Percentiles rank a stretch among this genome's conserved stretches.
Evolutionary conservation across 1,139 yeast genomes (phyloP).

Genomic region (Scheffersomyces quercinus): DNA sequence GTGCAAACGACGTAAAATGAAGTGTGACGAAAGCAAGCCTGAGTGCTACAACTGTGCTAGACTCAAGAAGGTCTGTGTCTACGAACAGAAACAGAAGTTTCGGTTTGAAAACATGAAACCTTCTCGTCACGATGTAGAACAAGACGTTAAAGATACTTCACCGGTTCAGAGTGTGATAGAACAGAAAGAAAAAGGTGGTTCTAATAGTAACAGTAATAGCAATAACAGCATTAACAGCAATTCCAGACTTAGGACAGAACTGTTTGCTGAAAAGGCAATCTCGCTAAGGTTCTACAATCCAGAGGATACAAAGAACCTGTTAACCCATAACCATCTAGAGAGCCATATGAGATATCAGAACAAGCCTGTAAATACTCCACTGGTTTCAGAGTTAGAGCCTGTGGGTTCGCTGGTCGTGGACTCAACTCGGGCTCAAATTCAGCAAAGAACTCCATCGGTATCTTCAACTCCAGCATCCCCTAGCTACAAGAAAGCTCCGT

Average conservation of each 20-base stretch:
- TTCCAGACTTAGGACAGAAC: no score
- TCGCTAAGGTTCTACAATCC: constrained; percentile 7
- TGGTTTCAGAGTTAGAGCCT: no score
- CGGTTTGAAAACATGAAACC: constrained; percentile 16
- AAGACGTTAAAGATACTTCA: not conserved
- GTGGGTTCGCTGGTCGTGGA: no score
- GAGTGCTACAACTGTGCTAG: constrained; percentile 47
- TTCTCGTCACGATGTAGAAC: not conserved
- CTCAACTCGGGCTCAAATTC: not conserved
- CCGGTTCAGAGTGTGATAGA: no score
- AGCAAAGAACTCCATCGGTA: not conserved
- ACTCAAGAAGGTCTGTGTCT: constrained; percentile 49
- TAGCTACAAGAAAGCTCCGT: constrained; percentile 7
- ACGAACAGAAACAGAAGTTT: constrained; percentile 36
- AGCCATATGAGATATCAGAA: no score
- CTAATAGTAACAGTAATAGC: no score
- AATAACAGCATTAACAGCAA: no score
- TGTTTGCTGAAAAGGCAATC: not conserved
- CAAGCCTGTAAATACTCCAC: no score
- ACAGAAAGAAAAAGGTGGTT: no score
- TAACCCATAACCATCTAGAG: no score
- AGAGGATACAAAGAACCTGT: not conserved
- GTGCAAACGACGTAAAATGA: constrained; percentile 63
- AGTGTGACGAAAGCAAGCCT: constrained; percentile 31
- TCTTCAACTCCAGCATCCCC: not conserved